Conservation (phyloP, 148 eudicot genomes). For the Heliosperma pusillum region DNA sequence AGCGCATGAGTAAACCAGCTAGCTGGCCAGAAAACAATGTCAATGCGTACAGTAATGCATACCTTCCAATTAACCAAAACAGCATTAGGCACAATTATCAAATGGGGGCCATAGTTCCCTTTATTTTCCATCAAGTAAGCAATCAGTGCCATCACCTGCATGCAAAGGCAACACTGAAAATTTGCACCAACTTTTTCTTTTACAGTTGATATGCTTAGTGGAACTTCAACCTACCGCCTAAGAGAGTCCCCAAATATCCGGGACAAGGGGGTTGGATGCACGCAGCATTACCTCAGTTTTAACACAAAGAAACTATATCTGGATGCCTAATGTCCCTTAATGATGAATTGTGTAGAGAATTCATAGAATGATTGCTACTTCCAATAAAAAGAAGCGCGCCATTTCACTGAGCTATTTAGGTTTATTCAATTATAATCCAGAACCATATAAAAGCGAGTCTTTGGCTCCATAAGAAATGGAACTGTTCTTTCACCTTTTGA, state of each 20-base stretch:
- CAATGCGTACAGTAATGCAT: constrained; percentile 10
- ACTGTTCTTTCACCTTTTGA: neutral
- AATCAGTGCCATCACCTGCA: constrained; percentile 95
- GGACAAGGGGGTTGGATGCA: neutral
- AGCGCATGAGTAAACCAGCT: neutral
- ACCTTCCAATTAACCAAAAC: constrained; percentile 99
- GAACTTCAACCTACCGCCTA: neutral
- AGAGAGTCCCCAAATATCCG: neutral
- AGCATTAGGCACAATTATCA: constrained; percentile 98
- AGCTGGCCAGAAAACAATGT: neutral
- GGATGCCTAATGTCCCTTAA: neutral
- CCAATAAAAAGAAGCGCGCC: neutral
- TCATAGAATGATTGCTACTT: neutral
- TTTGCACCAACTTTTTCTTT: neutral
- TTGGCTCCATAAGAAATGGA: neutral
- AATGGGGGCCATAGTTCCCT: constrained; percentile 98
- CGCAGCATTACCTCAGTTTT: neutral
- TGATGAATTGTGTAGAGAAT: neutral
- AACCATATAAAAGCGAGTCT: neutral
- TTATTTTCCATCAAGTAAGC: constrained; percentile 97
- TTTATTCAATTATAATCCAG: neutral
- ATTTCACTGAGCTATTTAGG: neutral
- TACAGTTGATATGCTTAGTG: neutral
- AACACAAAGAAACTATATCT: neutral
- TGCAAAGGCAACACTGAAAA: neutral